Evolutionary conservation across 2,329 filamentous ascomycete species (phyloP).

Genomic region (Pseudocercospora macadamiae): DNA sequence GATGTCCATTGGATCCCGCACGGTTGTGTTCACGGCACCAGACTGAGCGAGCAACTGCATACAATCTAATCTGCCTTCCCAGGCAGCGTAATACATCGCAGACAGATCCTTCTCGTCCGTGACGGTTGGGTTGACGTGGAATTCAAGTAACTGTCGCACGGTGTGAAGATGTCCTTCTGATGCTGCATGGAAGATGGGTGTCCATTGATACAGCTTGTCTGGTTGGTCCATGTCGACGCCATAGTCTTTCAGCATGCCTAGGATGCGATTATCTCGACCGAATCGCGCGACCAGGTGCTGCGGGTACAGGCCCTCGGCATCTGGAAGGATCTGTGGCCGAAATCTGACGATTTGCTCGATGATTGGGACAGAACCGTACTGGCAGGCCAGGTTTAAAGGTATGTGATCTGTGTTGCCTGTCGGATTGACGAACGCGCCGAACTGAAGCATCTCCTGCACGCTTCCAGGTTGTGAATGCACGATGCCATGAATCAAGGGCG

Average conservation of each 20-base stretch:
- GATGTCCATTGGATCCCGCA: conserved; percentile 25
- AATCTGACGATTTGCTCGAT: conserved; percentile 82
- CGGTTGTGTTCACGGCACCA: conserved; percentile 23
- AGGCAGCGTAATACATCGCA: conserved; percentile 97
- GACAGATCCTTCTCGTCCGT: conserved; percentile 90
- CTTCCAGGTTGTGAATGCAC: conserved; percentile 82
- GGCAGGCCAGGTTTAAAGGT: conserved; percentile 90
- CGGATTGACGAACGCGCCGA: conserved; percentile 83
- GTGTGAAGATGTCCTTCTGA: conserved; percentile 94
- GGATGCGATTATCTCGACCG: conserved; percentile 75
- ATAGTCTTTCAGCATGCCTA: conserved; percentile 79
- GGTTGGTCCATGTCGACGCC: conserved; percentile 89
- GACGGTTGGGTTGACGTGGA: conserved; percentile 76
- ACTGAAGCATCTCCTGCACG: conserved; percentile 74
- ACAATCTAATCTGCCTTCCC: conserved; percentile 94
- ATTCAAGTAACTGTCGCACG: conserved; percentile 76
- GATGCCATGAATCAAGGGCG: conserved; percentile 91
- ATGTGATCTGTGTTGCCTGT: conserved; percentile 87
- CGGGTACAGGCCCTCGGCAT: conserved; percentile 95
- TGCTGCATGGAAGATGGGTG: conserved; percentile 91
- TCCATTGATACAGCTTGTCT: conserved; percentile 97
- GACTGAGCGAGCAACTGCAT: conserved; percentile 79
- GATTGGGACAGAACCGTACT: conserved; percentile 83
- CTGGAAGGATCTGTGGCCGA: conserved; percentile 80
- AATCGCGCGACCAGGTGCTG: conserved; percentile 94